A percentile compares a stretch with the other conserved stretches of the same genome.
Evolutionary conservation across 768 basidiomycete genomes (phyloP).

Genomic region (Agrocybe chaxingu): DNA sequence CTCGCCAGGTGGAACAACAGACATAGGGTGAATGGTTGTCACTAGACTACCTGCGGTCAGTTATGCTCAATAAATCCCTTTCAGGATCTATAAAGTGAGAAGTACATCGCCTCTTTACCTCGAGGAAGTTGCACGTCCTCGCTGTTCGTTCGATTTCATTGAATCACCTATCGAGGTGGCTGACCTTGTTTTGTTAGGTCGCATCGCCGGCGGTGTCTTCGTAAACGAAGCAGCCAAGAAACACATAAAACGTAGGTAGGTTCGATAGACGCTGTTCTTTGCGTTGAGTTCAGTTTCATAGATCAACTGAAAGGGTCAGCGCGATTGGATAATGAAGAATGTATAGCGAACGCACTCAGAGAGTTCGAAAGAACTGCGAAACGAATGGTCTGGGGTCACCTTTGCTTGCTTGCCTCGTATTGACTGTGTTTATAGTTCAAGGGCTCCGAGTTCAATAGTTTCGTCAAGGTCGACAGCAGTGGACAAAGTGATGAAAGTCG

Average conservation of each 20-base stretch:
- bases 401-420: not conserved
- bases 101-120: constrained; percentile 3
- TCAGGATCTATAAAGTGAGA: constrained; percentile 10
- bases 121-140: constrained; percentile 10
- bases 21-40: constrained; percentile 8
- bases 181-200: not conserved
- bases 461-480: constrained; percentile 4
- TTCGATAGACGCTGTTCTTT: not conserved
- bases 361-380: constrained; percentile 11
- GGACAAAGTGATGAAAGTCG: not conserved
- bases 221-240: constrained; percentile 9
- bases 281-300: not conserved
- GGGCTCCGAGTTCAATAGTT: not conserved
- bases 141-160: constrained; percentile 1
- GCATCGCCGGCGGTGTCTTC: constrained; percentile 14
- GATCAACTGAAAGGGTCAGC: constrained; percentile 7
- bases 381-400: not conserved
- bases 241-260: constrained; percentile 2
- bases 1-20: constrained; percentile 14
- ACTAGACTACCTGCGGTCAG: not conserved
- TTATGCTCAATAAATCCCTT: no score
- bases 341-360: not conserved
- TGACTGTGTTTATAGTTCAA: constrained; percentile 5
- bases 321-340: constrained; percentile 3
- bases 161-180: no score